These are phyloP conservation scores for Heteromeles arbutifolia DNA, from an alignment of 306 rosid species.

Conservation along the genomic window DNA sequence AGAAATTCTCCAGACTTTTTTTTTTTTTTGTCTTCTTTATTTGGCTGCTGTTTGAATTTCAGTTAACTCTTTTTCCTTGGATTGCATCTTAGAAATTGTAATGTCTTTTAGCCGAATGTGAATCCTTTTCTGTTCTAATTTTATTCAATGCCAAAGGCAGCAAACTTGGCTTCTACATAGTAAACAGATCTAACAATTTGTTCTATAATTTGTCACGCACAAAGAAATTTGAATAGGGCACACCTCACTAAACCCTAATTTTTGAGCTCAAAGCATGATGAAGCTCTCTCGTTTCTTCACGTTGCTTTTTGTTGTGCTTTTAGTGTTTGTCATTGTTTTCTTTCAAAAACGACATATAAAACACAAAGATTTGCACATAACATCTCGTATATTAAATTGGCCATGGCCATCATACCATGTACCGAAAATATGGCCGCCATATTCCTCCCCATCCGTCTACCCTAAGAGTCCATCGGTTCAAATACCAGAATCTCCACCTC, in stretches of 20 bases:
- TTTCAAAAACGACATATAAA: constrained; percentile 4
- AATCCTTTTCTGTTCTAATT: too few species aligned
- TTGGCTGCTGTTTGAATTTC: not conserved
- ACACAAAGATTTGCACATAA: not conserved
- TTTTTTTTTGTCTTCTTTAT: not conserved
- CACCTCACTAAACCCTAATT: not conserved
- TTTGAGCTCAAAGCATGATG: constrained; percentile 12
- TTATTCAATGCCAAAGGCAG: not conserved
- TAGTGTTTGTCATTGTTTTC: not conserved
- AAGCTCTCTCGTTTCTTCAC: not conserved
- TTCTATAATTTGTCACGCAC: not conserved
- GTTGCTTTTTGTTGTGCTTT: not conserved
- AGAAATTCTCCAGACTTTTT: not conserved
- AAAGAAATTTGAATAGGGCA: not conserved
- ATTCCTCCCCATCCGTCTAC: not conserved
- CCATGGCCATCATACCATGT: not conserved
- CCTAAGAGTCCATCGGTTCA: not conserved
- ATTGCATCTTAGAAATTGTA: not conserved
- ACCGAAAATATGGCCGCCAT: not conserved
- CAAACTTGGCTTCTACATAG: too few species aligned
- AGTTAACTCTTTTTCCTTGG: not conserved
- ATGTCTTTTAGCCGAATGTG: not conserved
- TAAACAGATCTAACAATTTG: not conserved
- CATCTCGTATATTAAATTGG: constrained; percentile 1
- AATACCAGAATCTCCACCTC: constrained; percentile 4